Conservation (phyloP, 345 rosid species). For the Cardamine chenopodiifolia region DNA sequence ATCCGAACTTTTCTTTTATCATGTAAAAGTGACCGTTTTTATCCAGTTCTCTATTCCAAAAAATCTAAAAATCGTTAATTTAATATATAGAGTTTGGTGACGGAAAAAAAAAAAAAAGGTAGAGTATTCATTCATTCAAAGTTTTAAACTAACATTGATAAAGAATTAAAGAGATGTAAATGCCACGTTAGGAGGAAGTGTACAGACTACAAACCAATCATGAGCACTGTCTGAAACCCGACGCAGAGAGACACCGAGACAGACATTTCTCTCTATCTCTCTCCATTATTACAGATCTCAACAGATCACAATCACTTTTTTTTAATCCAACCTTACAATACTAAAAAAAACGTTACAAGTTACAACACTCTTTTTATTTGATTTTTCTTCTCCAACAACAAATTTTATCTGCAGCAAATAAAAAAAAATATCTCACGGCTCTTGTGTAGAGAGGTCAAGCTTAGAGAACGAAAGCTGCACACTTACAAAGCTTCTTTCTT, state of each 20-base stretch:
- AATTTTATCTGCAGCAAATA: constrained; percentile 4
- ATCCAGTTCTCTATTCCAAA: too few relatives aligned
- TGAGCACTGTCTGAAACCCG: constrained; percentile 37
- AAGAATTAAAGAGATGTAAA: neutral
- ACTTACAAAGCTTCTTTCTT: neutral
- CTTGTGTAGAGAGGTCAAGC: constrained; percentile 27
- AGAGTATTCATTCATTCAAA: too few relatives aligned
- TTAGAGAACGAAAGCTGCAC: constrained; percentile 15
- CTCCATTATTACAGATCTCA: constrained; percentile 26
- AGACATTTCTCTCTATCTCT: constrained; percentile 45
- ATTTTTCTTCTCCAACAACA: constrained; percentile 9
- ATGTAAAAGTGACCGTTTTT: too few relatives aligned
- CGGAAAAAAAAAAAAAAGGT: too few relatives aligned
- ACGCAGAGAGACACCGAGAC: constrained; percentile 41
- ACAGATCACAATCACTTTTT: constrained; percentile 4
- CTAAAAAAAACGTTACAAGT: neutral
- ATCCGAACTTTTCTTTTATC: too few relatives aligned
- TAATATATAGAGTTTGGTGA: too few relatives aligned
- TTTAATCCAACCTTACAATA: neutral
- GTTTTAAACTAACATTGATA: neutral
- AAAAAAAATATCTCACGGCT: constrained; percentile 15
- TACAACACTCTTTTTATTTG: neutral
- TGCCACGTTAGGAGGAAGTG: constrained; percentile 22
- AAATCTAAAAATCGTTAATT: too few relatives aligned
- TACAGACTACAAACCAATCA: constrained; percentile 31